Evolutionary conservation across 2,329 filamentous ascomycete genomes (phyloP).

Genomic region (Beauveria medogensis): DNA sequence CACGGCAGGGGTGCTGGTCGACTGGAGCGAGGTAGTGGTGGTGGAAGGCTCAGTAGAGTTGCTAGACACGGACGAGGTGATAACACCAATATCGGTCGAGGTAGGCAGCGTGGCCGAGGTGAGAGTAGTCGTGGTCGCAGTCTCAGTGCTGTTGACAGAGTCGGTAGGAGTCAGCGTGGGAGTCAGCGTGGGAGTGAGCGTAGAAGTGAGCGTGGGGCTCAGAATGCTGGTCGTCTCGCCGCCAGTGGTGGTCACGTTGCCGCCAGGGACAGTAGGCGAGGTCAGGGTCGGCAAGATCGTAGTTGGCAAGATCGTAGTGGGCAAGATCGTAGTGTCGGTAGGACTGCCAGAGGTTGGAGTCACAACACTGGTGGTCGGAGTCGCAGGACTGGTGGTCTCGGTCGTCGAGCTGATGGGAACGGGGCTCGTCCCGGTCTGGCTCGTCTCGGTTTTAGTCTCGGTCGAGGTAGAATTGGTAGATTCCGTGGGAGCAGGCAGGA

Average conservation of each 20-base stretch:
- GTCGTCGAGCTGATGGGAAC: background rate
- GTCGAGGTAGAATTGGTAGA: background rate
- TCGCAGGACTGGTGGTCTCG: background rate
- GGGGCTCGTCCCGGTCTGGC: background rate
- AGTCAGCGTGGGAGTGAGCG: background rate
- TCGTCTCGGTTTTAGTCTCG: background rate
- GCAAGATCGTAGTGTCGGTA: constrained; percentile 11
- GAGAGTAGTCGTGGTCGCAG: background rate
- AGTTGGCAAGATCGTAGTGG: background rate
- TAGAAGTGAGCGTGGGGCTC: background rate
- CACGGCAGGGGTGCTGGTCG: background rate
- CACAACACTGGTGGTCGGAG: background rate
- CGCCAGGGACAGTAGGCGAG: background rate
- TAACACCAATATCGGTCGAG: constrained; percentile 10
- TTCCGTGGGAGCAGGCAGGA: background rate
- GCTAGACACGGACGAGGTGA: background rate
- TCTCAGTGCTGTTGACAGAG: background rate
- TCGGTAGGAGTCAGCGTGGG: background rate
- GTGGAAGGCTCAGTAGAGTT: background rate
- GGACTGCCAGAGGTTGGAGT: constrained; percentile 11
- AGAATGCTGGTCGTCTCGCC: constrained; percentile 1
- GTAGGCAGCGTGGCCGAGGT: background rate
- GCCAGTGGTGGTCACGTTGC: constrained; percentile 8
- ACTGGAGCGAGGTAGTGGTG: background rate
- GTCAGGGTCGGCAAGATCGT: constrained; percentile 2